A percentile compares a stretch with the other conserved stretches of the same genome.
Evolutionary conservation across 2,329 filamentous ascomycete genomes (phyloP).

Genomic region (Colletotrichum acutatum): DNA sequence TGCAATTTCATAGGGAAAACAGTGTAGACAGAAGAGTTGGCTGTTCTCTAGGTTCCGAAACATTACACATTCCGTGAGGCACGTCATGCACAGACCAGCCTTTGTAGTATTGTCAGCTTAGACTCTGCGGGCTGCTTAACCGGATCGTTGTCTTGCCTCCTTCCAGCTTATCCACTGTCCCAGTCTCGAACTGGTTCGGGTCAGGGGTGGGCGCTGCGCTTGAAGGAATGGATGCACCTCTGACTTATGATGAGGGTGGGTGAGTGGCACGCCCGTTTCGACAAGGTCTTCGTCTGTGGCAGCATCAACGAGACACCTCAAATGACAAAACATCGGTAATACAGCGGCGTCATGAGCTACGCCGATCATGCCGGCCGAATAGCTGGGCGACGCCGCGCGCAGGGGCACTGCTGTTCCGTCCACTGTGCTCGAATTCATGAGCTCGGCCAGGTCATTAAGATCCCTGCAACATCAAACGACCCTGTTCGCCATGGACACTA

Average conservation of each 20-base stretch:
- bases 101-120: constrained; percentile 13
- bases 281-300: constrained; percentile 23
- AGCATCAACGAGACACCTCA: not conserved
- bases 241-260: constrained; percentile 26
- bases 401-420: constrained; percentile 12
- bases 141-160: constrained; percentile 1
- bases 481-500: constrained; percentile 17
- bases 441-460: constrained; percentile 32
- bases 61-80: constrained; percentile 2
- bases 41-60: not conserved
- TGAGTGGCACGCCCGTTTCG: constrained; percentile 30
- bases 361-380: constrained; percentile 31
- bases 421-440: not conserved
- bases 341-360: constrained; percentile 27
- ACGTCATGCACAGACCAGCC: constrained; percentile 30
- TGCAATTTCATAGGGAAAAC: not conserved
- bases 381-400: not conserved
- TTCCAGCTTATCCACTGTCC: constrained; percentile 4
- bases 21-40: not conserved
- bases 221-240: constrained; percentile 22
- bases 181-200: constrained; percentile 19
- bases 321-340: constrained; percentile 20
- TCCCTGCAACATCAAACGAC: constrained; percentile 20
- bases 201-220: not conserved
- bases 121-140: constrained; percentile 10